Evolutionary conservation across 345 rosid species (phyloP), one percentile per base, ranked within the genome.

Genomic region (Arabidopsis suecica): DNA sequence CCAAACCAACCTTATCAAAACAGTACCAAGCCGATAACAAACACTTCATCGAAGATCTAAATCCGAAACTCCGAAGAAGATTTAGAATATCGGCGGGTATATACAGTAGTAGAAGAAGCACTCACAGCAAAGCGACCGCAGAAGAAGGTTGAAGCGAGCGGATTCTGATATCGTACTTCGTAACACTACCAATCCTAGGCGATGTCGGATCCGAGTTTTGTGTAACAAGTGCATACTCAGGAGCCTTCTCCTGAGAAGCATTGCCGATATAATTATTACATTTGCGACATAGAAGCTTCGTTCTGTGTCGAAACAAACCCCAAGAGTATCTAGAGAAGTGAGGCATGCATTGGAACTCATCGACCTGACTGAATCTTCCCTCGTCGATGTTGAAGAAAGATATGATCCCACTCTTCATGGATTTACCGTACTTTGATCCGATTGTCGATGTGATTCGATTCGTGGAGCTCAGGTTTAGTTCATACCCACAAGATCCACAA

Each of bases 401-500:
- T 74, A 95, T 89, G 78, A 88, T 86, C 68, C 97, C 99, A 57
- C 86, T 87, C 85, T 88, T 95, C 80, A 92, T 95, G 9, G 96
- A 95, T 80, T 95, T 95, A 38, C 96, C 92, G 47, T 95, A 95
- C 71, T 92, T 92, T 1, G 91, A 88, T 76, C 97, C 97, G 8
- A 95, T 90, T 1, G 85, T 77, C 5, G 99, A 79, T 4, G 90
- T 92, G 85, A 84, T 95, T 34, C 99, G 86, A 73, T 88, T 95
- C 14, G 88, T 85, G n/a, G 99, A 92, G 82, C 90, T 88, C 47
- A 95, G 79, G 83, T 89, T 92, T 65, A 92, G 82, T 78, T 92
- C 99, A 51, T 88, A 95, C 40, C 97, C 97, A 71, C 99, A 95
- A 47, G 86, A 78, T 57, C 99, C 99, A 57, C 99, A 95, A 74